Evolutionary conservation across 139 green algal genomes (phyloP).

Genomic region (Edaphochlamys debaryana): DNA sequence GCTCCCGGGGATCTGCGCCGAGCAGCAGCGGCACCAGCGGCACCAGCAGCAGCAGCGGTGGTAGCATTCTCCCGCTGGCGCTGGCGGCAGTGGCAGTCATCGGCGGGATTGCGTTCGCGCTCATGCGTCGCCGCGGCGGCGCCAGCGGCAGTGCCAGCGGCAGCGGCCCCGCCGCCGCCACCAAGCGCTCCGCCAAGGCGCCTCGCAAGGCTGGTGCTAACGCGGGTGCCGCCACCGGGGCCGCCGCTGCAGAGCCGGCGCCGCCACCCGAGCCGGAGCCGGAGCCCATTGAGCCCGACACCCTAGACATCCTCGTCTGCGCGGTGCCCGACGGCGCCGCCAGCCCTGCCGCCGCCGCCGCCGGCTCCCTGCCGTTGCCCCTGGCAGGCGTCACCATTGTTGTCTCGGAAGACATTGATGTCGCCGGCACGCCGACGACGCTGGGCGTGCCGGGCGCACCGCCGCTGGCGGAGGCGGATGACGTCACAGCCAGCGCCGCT

Average conservation of each 20-base stretch:
- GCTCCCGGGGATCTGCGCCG: too few relatives aligned
- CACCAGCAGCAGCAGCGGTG: too few relatives aligned
- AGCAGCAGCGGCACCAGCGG: too few relatives aligned
- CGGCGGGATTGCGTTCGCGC: too few relatives aligned
- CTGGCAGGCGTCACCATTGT: constrained; percentile 34
- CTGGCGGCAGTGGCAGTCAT: too few relatives aligned
- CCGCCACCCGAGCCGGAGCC: neutral
- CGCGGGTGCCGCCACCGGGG: too few relatives aligned
- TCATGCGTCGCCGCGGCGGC: too few relatives aligned
- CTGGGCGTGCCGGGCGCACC: constrained; percentile 3
- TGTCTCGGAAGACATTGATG: constrained; percentile 54
- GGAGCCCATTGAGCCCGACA: constrained; percentile 36
- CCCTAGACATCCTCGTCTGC: neutral
- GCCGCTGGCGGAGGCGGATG: neutral
- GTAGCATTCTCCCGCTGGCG: too few relatives aligned
- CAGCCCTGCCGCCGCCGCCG: neutral
- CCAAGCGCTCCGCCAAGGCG: neutral
- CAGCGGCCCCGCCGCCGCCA: neutral
- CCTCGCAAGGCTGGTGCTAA: neutral
- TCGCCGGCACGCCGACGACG: constrained; percentile 38
- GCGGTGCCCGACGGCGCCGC: neutral
- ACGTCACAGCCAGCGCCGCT: neutral
- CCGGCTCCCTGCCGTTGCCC: constrained; percentile 9
- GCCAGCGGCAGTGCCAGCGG: neutral
- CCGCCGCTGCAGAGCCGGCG: neutral